Evolutionary conservation across 2,329 filamentous ascomycete species (phyloP), one percentile per base, ranked within the genome.

Genomic region (Stagonosporopsis chrysanthemi): DNA sequence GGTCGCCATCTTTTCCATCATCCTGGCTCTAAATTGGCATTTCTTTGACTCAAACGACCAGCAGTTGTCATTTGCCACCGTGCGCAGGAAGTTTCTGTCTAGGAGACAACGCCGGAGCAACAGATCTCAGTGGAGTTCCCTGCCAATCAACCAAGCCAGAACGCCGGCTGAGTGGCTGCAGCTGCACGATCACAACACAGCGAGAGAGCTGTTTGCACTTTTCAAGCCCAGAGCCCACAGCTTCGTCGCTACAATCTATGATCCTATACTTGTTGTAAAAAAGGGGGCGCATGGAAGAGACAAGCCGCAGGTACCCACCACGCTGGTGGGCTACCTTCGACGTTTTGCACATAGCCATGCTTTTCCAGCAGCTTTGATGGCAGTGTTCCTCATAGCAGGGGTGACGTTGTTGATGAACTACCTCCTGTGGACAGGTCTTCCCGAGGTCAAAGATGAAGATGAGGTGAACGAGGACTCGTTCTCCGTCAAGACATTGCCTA

Each of bases 161-260:
- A 90, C 87, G n/a, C 90, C 89, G 1, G 86, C 84, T 4, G 89
- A 90, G 15, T 94, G 90, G 90, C 80, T 93, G 46, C 84, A 85
- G 24, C 81, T 92, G 53, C 90, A 93, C 72, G 90, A 93, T 65
- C 89, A 92, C 65, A 88, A 91, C 68, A 92, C 90, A 1, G 90
- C 90, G 2, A 84, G 84, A 35, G 90, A 93, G 68, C 84, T 93
- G 15, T 91, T 93, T 71, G 83, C 86, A n/a, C 84, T 90, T 29
- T 84, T 92, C 65, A 92, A 91, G 62, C 90, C 90, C 6, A 80
- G 83, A 52, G 84, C 87, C 1, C 83, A 90, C 68, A 90, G 86
- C 72, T 91, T 92, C 70, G 80, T 91, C 17, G 90, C 90, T 22
- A 84, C 84, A 41, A 88, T 93, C 1, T 91, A 90, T 68, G 87